Evolutionary conservation across 805 yeast species (phyloP).

Genomic region (Lachancea fermentati): DNA sequence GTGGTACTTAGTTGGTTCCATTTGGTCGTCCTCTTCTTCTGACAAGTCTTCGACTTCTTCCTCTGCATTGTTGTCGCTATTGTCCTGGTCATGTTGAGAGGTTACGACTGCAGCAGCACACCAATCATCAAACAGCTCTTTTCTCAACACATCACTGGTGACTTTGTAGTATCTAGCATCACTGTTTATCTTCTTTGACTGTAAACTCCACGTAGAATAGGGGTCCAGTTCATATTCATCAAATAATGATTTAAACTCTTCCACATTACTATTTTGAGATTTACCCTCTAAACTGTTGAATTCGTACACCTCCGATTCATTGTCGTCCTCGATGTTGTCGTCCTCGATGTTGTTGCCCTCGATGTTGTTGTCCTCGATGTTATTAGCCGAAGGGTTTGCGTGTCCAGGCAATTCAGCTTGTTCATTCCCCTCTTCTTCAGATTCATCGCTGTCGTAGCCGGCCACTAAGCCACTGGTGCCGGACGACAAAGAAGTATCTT

Average conservation of each 20-base stretch:
- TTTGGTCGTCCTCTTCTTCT: conserved; percentile 6
- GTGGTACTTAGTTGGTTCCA: conserved; percentile 29
- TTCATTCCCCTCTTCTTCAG: conserved; percentile 13
- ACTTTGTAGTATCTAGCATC: conserved; percentile 39
- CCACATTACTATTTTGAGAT: conserved; percentile 6
- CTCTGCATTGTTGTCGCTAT: conserved; percentile 4
- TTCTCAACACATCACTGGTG: conserved; percentile 33
- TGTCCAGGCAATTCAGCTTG: too few species aligned
- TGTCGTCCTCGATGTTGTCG: conserved; percentile 14
- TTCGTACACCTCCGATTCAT: conserved; percentile 10
- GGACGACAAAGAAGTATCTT: neutral
- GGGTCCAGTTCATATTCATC: conserved; percentile 36
- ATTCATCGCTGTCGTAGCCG: conserved; percentile 21
- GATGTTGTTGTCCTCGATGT: conserved; percentile 11
- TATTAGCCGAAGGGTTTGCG: too few species aligned
- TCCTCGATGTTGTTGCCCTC: conserved; percentile 12
- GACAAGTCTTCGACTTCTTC: conserved; percentile 13
- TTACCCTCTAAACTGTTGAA: conserved; percentile 20
- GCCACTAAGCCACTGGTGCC: conserved; percentile 10
- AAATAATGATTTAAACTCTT: conserved; percentile 34
- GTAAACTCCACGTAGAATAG: conserved; percentile 43
- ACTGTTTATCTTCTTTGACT: conserved; percentile 35
- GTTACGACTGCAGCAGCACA: conserved; percentile 23
- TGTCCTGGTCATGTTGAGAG: too few species aligned
- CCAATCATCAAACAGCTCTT: conserved; percentile 44